phyloP scores from a whole-genome alignment of 2,329 filamentous ascomycete species.

The Colletotrichum lindemuthianum region DNA sequence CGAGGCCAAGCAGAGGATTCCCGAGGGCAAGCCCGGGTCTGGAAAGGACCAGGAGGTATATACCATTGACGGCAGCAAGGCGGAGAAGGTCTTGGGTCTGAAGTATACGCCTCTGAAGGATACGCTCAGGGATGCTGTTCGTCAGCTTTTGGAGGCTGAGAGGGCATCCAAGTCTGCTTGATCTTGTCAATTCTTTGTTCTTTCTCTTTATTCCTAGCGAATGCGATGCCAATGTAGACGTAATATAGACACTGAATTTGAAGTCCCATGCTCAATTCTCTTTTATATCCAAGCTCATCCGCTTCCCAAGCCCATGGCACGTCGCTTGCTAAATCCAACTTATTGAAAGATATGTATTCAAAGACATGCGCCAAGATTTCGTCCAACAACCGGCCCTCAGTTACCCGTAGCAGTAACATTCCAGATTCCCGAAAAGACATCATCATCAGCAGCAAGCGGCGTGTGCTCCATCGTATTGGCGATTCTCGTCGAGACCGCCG shows the following conservation, averaged over 20 bases:
- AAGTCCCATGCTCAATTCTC: not conserved
- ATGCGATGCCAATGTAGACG: not conserved
- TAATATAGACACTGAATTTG: constrained; percentile 6
- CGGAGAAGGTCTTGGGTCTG: constrained; percentile 61
- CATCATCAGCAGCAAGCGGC: constrained; percentile 41
- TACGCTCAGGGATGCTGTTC: constrained; percentile 12
- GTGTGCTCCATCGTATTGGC: constrained; percentile 65
- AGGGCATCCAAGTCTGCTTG: constrained; percentile 9
- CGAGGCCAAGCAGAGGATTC: constrained; percentile 44
- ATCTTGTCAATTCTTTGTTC: not conserved
- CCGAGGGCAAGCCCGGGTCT: constrained; percentile 34
- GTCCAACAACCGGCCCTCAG: not conserved
- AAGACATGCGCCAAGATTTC: not conserved
- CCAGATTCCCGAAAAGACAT: constrained; percentile 43
- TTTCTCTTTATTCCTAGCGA: too few species aligned
- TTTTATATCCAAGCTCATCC: not conserved
- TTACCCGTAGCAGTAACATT: constrained; percentile 39
- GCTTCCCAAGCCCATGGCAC: not conserved
- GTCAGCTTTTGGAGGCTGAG: constrained; percentile 11
- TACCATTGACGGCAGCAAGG: constrained; percentile 53
- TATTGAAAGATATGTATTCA: not conserved
- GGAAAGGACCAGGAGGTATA: constrained; percentile 49
- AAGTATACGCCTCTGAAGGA: constrained; percentile 61
- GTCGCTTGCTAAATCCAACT: constrained; percentile 4
- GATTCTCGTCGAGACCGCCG: constrained; percentile 54